Conservation (phyloP, 345 rosid genomes). For the Eutrema yunnanense region DNA sequence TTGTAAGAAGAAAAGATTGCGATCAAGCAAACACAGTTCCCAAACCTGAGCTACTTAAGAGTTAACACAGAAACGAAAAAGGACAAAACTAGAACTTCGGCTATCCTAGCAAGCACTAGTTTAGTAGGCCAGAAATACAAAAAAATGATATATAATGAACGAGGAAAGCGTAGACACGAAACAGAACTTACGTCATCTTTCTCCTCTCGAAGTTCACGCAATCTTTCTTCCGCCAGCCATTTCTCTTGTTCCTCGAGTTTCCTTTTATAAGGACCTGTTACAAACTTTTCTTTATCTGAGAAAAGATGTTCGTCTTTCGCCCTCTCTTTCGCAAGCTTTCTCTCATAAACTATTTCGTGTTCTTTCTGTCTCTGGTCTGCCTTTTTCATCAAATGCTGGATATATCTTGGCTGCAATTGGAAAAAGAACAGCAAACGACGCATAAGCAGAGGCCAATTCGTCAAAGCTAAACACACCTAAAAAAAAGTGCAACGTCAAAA, state of each 20-base stretch:
- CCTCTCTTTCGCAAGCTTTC: conserved; percentile 84
- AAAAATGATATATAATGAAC: no score
- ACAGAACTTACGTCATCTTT: conserved; percentile 72
- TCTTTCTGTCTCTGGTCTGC: conserved; percentile 67
- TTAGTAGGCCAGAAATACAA: not conserved
- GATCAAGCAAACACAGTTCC: not conserved
- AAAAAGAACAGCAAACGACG: not conserved
- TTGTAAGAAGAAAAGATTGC: not conserved
- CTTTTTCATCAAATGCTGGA: conserved; percentile 52
- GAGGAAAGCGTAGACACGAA: not conserved
- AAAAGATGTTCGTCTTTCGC: conserved; percentile 74
- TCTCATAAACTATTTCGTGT: conserved; percentile 73
- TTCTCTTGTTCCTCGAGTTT: conserved; percentile 82
- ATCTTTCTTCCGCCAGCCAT: conserved; percentile 70
- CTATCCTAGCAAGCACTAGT: not conserved
- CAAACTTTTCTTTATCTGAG: conserved; percentile 77
- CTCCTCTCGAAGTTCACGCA: conserved; percentile 71
- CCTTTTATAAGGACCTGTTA: conserved; percentile 70
- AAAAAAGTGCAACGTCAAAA: not conserved
- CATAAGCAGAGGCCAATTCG: conserved; percentile 4
- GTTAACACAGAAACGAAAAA: not conserved
- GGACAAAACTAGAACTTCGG: not conserved
- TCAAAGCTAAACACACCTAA: not conserved
- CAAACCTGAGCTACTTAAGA: not conserved
- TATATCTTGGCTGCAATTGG: conserved; percentile 66